Conservation (phyloP, 306 rosid genomes). For the Prunus fruticosa region DNA sequence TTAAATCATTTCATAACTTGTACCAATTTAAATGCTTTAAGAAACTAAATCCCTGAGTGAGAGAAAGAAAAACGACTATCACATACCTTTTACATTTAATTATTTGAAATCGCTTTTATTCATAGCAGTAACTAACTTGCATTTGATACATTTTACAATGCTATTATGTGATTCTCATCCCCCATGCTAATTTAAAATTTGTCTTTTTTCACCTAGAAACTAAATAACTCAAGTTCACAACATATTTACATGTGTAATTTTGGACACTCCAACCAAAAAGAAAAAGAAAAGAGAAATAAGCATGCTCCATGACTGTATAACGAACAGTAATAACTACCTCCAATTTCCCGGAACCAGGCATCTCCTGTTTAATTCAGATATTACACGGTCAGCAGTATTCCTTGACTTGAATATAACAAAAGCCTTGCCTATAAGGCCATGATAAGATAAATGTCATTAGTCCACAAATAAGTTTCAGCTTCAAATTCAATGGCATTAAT, state of each 20-base stretch:
- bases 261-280: background rate
- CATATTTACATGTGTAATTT: background rate
- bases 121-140: background rate
- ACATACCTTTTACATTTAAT: background rate
- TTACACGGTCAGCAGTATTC: slow-evolving; percentile 42
- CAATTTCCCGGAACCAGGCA: slow-evolving; percentile 54
- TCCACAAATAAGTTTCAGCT: background rate
- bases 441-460: slow-evolving; percentile 15
- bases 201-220: background rate
- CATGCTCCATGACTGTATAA: background rate
- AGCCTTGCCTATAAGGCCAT: slow-evolving; percentile 51
- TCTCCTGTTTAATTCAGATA: slow-evolving; percentile 31
- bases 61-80: background rate
- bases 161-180: background rate
- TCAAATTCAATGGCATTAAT: background rate
- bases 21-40: background rate
- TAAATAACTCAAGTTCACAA: background rate
- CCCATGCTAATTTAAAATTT: background rate
- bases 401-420: slow-evolving; percentile 55
- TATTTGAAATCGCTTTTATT: background rate
- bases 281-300: background rate
- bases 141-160: background rate
- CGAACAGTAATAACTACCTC: slow-evolving; percentile 37
- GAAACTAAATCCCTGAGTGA: background rate
- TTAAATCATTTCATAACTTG: background rate